Percentiles rank a stretch among this genome's conserved stretches.
Conservation (phyloP, 1,284 basidiomycete genomes). For the Rugosomyces carneus region DNA sequence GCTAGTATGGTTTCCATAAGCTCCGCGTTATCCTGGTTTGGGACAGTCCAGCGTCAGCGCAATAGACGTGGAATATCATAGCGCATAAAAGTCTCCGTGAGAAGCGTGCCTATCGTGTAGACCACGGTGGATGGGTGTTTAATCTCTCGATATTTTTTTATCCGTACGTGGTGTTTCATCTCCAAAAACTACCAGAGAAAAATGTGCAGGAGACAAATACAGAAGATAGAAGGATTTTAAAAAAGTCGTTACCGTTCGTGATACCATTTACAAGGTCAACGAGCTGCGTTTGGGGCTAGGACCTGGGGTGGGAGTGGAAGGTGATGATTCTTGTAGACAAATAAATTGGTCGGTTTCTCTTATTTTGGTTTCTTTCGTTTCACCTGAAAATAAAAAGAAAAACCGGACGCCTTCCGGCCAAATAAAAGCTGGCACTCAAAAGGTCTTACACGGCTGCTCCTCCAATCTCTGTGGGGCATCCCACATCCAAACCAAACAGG, state of each 20-base stretch:
- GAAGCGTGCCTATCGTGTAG: conserved; percentile 47
- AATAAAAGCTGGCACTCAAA: too few relatives aligned
- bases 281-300: too few relatives aligned
- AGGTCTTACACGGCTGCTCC: too few relatives aligned
- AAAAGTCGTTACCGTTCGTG: conserved; percentile 34
- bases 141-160: conserved; percentile 30
- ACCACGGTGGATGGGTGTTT: conserved; percentile 28
- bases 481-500: too few relatives aligned
- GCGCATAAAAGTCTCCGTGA: conserved; percentile 41
- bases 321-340: too few relatives aligned
- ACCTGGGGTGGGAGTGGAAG: too few relatives aligned
- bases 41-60: conserved; percentile 29
- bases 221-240: conserved; percentile 29
- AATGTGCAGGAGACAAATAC: background rate
- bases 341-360: too few relatives aligned
- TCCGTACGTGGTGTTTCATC: conserved; percentile 34
- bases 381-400: too few relatives aligned
- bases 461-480: too few relatives aligned
- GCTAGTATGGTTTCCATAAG: conserved; percentile 29
- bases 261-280: conserved; percentile 27
- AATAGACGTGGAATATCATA: conserved; percentile 40
- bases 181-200: conserved; percentile 39
- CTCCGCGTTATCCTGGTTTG: conserved; percentile 17
- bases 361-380: too few relatives aligned
- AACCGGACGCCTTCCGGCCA: too few relatives aligned